Base-by-base conservation (phyloP, 257 asterid genomes). In the Ajuga chamaepitys region DNA sequence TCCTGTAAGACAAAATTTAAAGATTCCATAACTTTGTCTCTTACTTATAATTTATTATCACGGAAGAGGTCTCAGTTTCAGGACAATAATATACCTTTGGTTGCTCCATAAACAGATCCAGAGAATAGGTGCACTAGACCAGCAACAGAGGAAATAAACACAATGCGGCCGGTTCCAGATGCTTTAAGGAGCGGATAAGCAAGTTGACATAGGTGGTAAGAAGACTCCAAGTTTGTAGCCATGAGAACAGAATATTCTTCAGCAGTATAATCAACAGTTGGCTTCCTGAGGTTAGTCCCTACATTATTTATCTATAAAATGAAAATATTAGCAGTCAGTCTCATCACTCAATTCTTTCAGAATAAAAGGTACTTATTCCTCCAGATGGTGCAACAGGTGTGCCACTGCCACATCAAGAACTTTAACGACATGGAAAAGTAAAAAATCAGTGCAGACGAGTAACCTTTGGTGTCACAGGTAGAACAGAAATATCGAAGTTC, bases 61-160 rank as follows among this genome's bases (percentile, higher is more conserved):
- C 28, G 67, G 37, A 41, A 26, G 45, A 41, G 26, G 52, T 44
- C 17, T 28, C 4, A 18, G 28, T 54, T 50, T 14, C 45, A 25
- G 18, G 37, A 64, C 48, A 53, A 58, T 21, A 68, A 13, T 62
- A 46, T 68, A 81, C 99, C 96, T 82, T 94, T 94, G 56, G 95
- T 79, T 22, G 96, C 96, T 51, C 97, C 99, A 76, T 94, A 94
- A 18, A 94, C 70, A 9, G 99, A 94, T 70, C 99, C 95, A 13
- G 84, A 80, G 54, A 30, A 86, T 24, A 86, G 0, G 82, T 88
- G 88, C 70, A 86, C 85, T 64, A 78, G 64, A 75, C 97, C 97
- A 48, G 81, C 89, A 54, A 90, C 93, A 42, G 99, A 94, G 57
- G 96, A 94, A 63, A 94, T 80, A 67, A 90, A 88, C 70, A 94